Conservation (phyloP, 768 basidiomycete species). For the Trichaptum fuscoviolaceum region DNA sequence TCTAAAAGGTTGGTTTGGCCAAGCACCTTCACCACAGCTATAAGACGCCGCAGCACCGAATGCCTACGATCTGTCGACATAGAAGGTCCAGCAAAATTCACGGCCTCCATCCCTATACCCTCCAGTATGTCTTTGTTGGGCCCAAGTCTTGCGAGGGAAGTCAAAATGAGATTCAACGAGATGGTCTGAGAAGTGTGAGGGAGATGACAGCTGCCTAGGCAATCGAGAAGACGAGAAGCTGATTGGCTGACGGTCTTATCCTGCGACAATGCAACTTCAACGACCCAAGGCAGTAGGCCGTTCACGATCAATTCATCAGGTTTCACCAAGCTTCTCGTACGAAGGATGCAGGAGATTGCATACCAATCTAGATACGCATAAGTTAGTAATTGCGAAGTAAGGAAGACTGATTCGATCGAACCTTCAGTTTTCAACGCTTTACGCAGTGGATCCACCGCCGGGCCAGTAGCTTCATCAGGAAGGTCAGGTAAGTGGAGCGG, state of each 20-base stretch:
- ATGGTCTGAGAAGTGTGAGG: background rate
- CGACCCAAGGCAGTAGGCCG: background rate
- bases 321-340: background rate
- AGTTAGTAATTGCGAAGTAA: background rate
- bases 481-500: background rate
- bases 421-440: background rate
- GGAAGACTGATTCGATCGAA: background rate
- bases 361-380: background rate
- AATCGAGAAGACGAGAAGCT: background rate
- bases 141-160: background rate
- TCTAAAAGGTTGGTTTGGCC: background rate
- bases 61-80: background rate
- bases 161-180: background rate
- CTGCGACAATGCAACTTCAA: background rate
- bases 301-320: background rate
- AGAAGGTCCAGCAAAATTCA: background rate
- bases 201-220: background rate
- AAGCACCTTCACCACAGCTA: background rate
- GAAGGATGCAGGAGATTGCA: background rate
- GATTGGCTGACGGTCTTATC: background rate
- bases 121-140: background rate
- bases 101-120: background rate
- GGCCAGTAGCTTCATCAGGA: background rate
- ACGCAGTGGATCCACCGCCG: background rate
- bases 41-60: background rate